Percentiles rank a stretch among this genome's conserved stretches.
Conservation (phyloP, 805 yeast species). For the Zygotorulaspora florentina region DNA sequence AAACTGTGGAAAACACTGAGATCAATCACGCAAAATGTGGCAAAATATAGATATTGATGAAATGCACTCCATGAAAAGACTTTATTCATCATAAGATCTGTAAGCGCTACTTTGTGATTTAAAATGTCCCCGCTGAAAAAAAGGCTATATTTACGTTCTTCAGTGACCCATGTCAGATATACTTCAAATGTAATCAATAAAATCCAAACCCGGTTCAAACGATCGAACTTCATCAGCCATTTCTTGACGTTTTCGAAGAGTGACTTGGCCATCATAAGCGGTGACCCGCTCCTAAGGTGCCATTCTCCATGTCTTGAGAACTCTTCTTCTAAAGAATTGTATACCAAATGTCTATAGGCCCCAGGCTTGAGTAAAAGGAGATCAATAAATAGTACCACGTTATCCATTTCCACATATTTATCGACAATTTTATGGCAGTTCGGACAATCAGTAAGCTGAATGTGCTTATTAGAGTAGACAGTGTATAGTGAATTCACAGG, state of each 20-base stretch:
- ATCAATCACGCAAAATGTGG: constrained; percentile 48
- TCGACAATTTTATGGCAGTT: constrained; percentile 75
- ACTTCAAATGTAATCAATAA: constrained; percentile 78
- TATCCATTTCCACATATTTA: constrained; percentile 86
- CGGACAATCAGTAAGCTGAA: constrained; percentile 72
- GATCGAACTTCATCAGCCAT: constrained; percentile 25
- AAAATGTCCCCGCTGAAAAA: not conserved
- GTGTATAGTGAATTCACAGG: constrained; percentile 64
- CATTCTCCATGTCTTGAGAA: constrained; percentile 17
- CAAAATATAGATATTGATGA: constrained; percentile 54
- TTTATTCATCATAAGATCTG: constrained; percentile 27
- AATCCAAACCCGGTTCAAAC: constrained; percentile 48
- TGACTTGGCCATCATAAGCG: constrained; percentile 3
- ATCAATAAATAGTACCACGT: constrained; percentile 78
- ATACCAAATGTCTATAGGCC: constrained; percentile 83
- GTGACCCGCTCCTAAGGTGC: constrained; percentile 4
- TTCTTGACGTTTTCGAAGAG: constrained; percentile 8
- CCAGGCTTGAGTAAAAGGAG: constrained; percentile 78
- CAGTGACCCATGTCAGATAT: constrained; percentile 87
- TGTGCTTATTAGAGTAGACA: constrained; percentile 70
- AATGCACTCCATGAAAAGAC: constrained; percentile 37
- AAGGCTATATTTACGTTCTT: constrained; percentile 51
- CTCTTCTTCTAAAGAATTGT: constrained; percentile 47
- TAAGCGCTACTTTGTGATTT: not conserved
- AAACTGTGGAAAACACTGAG: constrained; percentile 40